Evolutionary conservation across 2,329 filamentous ascomycete genomes (phyloP), one percentile per base, ranked within the genome.

Genomic region (Venturia effusa): DNA sequence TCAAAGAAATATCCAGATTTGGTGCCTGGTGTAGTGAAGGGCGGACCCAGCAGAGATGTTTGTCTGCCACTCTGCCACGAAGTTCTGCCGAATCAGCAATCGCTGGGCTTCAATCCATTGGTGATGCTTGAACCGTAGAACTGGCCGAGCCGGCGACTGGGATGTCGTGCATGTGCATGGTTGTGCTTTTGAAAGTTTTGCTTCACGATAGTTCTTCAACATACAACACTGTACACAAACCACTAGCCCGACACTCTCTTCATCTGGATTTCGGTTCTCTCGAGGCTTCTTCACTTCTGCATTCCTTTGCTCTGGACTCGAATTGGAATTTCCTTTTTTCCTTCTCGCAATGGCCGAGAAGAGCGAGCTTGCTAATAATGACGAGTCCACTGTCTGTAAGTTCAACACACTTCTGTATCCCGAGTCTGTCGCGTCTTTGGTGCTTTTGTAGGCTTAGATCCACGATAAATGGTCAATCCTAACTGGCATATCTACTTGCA

Each of bases 341-440:
- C 51, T 34, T 57, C 30, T 57, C 27, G 51, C 51, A 57, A 57
- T 57, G 51, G 51, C 27, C 30, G 51, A 57, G 51, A 57, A 57
- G 51, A 57, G 51, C n/a, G 30, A 27, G 27, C 27, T 19, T 8
- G 51, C 51, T 57, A 34, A 34, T 34, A 57, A 57, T 57, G 51
- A 57, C 51, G 51, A 57, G 51, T 57, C 51, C 51, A 57, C 27
- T 32, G 27, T 34, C 51, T 22, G 51, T 57, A 57, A 34, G 51
- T 57, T 8, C 24, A 34, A 57, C 30, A 30, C 15, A 34, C 19
- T 30, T 57, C 30, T 6, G 34, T 30, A 37, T 11, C 4, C 30
- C 27, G 22, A 57, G 27, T 11, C 51, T 34, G 34, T 34, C 30
- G 27, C 19, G 2, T 57, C 22, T 4, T n/a, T 30, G 8, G 15